phyloP scores from a whole-genome alignment of 2,329 filamentous ascomycete species.

The Phaeoacremonium minimum region DNA sequence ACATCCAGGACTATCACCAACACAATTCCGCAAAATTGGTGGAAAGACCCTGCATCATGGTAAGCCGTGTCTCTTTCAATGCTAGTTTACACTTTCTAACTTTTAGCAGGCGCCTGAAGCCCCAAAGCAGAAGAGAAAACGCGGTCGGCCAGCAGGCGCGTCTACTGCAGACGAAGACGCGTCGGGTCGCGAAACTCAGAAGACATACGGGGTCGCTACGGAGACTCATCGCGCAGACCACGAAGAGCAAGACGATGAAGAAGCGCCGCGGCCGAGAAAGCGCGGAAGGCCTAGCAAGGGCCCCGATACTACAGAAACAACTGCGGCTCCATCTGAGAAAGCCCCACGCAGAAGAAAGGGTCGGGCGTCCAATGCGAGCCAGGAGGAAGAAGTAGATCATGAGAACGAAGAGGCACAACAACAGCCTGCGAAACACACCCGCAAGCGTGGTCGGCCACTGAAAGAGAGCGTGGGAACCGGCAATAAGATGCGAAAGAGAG shows the following conservation, averaged over 20 bases:
- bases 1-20: too few species aligned
- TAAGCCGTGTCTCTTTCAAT: too few species aligned
- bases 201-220: not conserved
- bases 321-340: too few species aligned
- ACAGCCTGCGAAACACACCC: too few species aligned
- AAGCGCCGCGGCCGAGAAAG: constrained; percentile 1
- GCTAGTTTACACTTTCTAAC: too few species aligned
- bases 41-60: too few species aligned
- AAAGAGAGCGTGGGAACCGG: too few species aligned
- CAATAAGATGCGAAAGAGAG: not conserved
- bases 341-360: not conserved
- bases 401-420: not conserved
- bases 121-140: constrained; percentile 26
- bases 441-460: too few species aligned
- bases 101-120: constrained; percentile 14
- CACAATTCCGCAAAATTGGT: too few species aligned
- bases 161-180: constrained; percentile 14
- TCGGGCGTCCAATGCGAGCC: not conserved
- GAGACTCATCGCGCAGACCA: not conserved
- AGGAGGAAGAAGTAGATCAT: not conserved
- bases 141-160: constrained; percentile 22
- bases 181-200: constrained; percentile 9
- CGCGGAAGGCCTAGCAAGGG: too few species aligned
- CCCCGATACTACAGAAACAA: not conserved
- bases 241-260: not conserved